Conservation (phyloP, 2,329 filamentous ascomycete genomes). For the Fusarium chlamydosporum region DNA sequence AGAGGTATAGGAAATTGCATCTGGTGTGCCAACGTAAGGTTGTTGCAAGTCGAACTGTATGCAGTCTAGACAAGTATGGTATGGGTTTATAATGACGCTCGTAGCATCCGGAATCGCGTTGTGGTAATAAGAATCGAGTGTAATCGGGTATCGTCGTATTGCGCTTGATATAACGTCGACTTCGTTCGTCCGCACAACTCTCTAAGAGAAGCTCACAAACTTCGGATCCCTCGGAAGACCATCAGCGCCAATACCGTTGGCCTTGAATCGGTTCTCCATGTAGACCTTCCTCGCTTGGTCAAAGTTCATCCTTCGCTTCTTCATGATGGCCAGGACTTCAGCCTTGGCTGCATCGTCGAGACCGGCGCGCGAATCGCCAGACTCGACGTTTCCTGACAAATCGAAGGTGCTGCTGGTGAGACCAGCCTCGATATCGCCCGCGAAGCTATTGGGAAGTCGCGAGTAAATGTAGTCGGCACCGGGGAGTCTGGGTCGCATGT, state of each 20-base stretch:
- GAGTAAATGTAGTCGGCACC: conserved; percentile 78
- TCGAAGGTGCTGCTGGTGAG: conserved; percentile 88
- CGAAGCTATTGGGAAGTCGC: conserved; percentile 82
- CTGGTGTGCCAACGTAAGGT: conserved; percentile 39
- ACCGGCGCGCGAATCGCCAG: conserved; percentile 82
- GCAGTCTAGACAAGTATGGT: conserved; percentile 3
- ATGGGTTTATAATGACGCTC: conserved; percentile 4
- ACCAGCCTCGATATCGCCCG: conserved; percentile 88
- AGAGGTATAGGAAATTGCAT: conserved; percentile 36
- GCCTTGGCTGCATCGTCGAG: conserved; percentile 84
- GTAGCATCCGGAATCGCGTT: conserved; percentile 5
- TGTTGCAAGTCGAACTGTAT: conserved; percentile 12
- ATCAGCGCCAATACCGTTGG: conserved; percentile 89
- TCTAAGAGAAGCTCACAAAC: conserved; percentile 84
- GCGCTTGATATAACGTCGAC: conserved; percentile 8
- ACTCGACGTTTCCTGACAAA: conserved; percentile 82
- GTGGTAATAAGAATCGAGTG: background rate
- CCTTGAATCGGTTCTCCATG: conserved; percentile 87
- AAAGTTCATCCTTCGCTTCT: conserved; percentile 83
- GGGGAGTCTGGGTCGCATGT: conserved; percentile 67
- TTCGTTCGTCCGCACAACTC: background rate
- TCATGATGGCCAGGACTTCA: conserved; percentile 93
- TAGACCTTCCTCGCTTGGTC: conserved; percentile 91
- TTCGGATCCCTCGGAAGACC: conserved; percentile 92
- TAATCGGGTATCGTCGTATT: conserved; percentile 15